Conservation (phyloP, 2,329 filamentous ascomycete species). For the Diaporthe citri region DNA sequence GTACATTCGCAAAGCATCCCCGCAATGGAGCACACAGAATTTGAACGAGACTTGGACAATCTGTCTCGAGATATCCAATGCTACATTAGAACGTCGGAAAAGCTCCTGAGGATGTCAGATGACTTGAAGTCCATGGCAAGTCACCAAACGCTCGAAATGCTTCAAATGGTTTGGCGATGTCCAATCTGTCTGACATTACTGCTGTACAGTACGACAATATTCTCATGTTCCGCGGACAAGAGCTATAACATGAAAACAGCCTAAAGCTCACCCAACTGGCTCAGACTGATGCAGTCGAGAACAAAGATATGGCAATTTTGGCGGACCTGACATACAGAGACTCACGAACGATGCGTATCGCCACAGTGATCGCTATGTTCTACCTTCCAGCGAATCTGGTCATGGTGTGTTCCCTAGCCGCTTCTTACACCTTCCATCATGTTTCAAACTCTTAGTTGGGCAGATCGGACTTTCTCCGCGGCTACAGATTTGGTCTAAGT, state of each 20-base stretch:
- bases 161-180: too few species aligned
- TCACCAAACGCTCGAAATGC: neutral
- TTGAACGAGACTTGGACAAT: neutral
- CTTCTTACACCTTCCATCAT: too few species aligned
- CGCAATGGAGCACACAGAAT: neutral
- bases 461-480: too few species aligned
- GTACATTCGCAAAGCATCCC: neutral
- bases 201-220: neutral
- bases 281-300: conserved; percentile 1
- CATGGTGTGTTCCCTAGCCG: conserved; percentile 9
- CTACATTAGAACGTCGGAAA: neutral
- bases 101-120: conserved; percentile 1
- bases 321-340: conserved; percentile 20
- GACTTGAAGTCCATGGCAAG: conserved; percentile 2
- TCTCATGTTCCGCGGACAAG: conserved; percentile 4
- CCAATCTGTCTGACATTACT: neutral
- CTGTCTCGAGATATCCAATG: neutral
- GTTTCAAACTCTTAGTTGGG: neutral
- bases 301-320: conserved; percentile 18
- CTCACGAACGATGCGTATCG: conserved; percentile 22
- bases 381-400: conserved; percentile 25
- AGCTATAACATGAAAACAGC: conserved; percentile 8
- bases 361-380: conserved; percentile 28
- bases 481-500: too few species aligned
- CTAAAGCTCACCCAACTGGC: conserved; percentile 2